Evolutionary conservation across 495 filamentous ascomycete genomes (phyloP), one percentile per base, ranked within the genome.

Genomic region (Evernia prunastri): DNA sequence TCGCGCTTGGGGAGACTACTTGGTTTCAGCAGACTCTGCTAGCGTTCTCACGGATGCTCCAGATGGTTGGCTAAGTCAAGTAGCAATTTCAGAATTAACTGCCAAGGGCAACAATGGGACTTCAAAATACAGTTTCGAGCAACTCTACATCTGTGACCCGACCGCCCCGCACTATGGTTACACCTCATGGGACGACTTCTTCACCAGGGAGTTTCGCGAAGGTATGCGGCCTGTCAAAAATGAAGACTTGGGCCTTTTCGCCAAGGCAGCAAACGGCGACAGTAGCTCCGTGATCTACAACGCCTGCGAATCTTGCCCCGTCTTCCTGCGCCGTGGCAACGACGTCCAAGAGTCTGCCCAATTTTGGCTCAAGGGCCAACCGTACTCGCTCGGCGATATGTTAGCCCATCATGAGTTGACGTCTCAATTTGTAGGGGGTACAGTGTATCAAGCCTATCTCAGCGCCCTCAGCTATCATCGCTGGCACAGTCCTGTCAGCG

Each of bases 131-230:
- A 74, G n/a, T n/a, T 25, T 31, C 5, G 18, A 56, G 7, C 51
- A 56, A 56, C 23, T 27, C 31, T 65, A 49, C 39, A 33, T 73
- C 13, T 84, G 82, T 66, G 77, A 86, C 36, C 79, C 82, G 0
- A 66, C 63, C 0, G 67, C 75, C 3, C 71, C 74, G 51, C 68
- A 87, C 65, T 76, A 81, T 70, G 88, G 88, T 27, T 79, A 79
- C 72, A 80, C 77, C 53, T 89, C 86, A 1, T 91, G 88, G 88
- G 87, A 91, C 65, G 79, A 86, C 62, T 92, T 90, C 76, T 91
- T 92, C 75, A 89, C 85, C 0, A 82, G 89, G 20, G 51, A 76
- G 4, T 81, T 89, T 58, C 76, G 75, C 1, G 72, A 78, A 0
- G 73, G 75, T 17, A 76, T 84, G 4, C 81, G 88, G 0, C 87